Evolutionary conservation across 2,329 filamentous ascomycete genomes (phyloP).

Genomic region (Neodidymelliopsis sp.): DNA sequence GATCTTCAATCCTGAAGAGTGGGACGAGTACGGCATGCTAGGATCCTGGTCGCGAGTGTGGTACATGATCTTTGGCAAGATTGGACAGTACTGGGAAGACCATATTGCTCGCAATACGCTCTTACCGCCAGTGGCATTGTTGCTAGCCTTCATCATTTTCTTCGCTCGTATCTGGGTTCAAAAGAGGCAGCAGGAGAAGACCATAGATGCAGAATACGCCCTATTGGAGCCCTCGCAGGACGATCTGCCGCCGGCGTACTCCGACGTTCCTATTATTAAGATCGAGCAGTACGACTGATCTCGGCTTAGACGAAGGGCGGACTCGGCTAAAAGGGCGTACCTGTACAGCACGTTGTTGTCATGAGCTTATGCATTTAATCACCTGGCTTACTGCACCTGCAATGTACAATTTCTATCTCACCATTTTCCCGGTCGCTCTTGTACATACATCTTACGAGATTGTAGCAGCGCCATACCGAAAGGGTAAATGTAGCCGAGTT

Average conservation of each 20-base stretch:
- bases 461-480: constrained; percentile 10
- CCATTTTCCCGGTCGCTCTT: too few species aligned
- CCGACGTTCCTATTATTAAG: constrained; percentile 30
- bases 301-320: constrained; percentile 2
- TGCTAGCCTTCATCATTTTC: constrained; percentile 22
- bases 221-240: constrained; percentile 23
- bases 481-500: constrained; percentile 15
- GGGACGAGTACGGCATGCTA: constrained; percentile 41
- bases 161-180: constrained; percentile 22
- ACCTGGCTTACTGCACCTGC: too few species aligned
- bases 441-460: too few species aligned
- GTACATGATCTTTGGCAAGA: constrained; percentile 21
- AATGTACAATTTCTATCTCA: too few species aligned
- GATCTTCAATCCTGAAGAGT: constrained; percentile 35
- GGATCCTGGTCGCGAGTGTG: constrained; percentile 31
- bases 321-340: constrained; percentile 1
- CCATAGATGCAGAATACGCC: constrained; percentile 27
- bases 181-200: constrained; percentile 18
- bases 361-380: too few species aligned
- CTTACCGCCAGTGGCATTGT: constrained; percentile 23
- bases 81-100: constrained; percentile 15
- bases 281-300: constrained; percentile 30
- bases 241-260: constrained; percentile 28
- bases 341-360: too few species aligned
- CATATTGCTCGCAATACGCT: constrained; percentile 22